phyloP scores from a whole-genome alignment of 495 filamentous ascomycete genomes.

The Physcia stellaris region DNA sequence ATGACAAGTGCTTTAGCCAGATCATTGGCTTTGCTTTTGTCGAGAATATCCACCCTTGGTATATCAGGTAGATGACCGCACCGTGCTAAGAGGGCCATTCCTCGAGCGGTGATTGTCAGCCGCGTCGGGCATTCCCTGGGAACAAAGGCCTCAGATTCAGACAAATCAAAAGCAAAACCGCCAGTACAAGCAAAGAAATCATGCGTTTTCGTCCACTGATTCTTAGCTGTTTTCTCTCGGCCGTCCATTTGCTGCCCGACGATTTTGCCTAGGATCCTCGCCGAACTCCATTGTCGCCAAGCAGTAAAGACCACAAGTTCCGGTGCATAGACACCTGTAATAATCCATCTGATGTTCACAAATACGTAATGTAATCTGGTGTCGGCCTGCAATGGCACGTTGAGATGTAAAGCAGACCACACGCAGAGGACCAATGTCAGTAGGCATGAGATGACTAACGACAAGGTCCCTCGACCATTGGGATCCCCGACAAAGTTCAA shows the following conservation, averaged over 20 bases:
- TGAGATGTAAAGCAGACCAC: slow-evolving; percentile 27
- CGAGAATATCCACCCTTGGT: slow-evolving; percentile 2
- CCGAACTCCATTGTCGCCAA: slow-evolving; percentile 4
- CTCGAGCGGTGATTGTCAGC: slow-evolving; percentile 3
- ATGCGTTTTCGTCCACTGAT: neutral
- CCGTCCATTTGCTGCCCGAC: neutral
- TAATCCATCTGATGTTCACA: slow-evolving; percentile 15
- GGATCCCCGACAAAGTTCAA: too few species aligned
- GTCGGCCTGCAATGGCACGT: slow-evolving; percentile 13
- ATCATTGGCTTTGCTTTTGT: slow-evolving; percentile 16
- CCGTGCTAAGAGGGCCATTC: slow-evolving; percentile 7
- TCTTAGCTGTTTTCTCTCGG: neutral
- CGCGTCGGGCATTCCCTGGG: neutral
- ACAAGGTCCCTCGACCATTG: slow-evolving; percentile 18
- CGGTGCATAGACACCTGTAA: slow-evolving; percentile 18
- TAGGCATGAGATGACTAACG: slow-evolving; percentile 19
- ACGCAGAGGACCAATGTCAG: slow-evolving; percentile 25
- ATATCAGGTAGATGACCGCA: slow-evolving; percentile 5
- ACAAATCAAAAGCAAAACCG: neutral
- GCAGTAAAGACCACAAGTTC: slow-evolving; percentile 17
- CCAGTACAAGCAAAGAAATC: slow-evolving; percentile 1
- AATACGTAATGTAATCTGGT: neutral
- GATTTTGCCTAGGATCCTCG: neutral
- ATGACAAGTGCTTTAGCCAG: slow-evolving; percentile 12
- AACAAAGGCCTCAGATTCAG: neutral